These are phyloP conservation scores for Penicillium salamii DNA, from an alignment of 495 filamentous ascomycete species.

Conservation along the genomic window DNA sequence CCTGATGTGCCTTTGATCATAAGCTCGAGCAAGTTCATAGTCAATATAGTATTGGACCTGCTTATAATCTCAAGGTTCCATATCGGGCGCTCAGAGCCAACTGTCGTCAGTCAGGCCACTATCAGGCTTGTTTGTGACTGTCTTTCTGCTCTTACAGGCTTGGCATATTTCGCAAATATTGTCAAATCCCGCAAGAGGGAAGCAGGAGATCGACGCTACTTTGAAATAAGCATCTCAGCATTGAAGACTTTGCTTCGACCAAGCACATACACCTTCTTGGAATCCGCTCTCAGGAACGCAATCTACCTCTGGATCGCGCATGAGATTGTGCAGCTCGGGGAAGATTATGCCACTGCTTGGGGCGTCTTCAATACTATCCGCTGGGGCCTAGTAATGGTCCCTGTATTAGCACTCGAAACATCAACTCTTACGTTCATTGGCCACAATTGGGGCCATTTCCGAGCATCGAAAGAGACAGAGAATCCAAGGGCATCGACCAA, in stretches of 20 bases:
- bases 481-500: conserved; percentile 26
- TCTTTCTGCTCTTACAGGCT: conserved; percentile 52
- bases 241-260: conserved; percentile 54
- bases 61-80: conserved; percentile 68
- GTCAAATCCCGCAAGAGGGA: no score
- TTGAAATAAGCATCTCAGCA: conserved; percentile 38
- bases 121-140: conserved; percentile 62
- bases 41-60: conserved; percentile 71
- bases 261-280: conserved; percentile 55
- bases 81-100: conserved; percentile 55
- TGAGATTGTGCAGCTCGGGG: conserved; percentile 59
- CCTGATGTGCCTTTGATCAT: conserved; percentile 72
- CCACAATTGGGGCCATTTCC: conserved; percentile 65
- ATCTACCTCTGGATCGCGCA: conserved; percentile 71
- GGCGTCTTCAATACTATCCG: conserved; percentile 73
- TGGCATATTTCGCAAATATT: conserved; percentile 56
- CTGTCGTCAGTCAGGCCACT: conserved; percentile 59
- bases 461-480: conserved; percentile 33
- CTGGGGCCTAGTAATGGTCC: conserved; percentile 79
- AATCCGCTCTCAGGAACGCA: conserved; percentile 65
- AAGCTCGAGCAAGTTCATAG: conserved; percentile 55
- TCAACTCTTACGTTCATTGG: conserved; percentile 64
- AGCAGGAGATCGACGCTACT: no score
- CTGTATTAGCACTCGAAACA: conserved; percentile 64
- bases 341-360: conserved; percentile 70